phyloP scores from a whole-genome alignment of 768 basidiomycete genomes.

The Lentinula sp. region DNA sequence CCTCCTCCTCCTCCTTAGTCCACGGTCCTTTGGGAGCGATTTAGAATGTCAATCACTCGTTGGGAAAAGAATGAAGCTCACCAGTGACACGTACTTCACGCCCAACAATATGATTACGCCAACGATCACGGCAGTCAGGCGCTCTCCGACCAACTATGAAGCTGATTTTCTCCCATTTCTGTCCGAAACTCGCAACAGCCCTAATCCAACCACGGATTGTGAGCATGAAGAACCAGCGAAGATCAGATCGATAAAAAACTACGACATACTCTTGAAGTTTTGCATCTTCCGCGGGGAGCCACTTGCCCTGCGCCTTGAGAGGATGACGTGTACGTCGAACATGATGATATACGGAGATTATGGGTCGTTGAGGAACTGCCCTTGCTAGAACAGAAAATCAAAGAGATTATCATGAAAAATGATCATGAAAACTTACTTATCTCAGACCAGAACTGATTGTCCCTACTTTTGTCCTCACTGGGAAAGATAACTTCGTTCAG shows the following conservation, averaged over 20 bases:
- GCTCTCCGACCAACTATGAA: slow-evolving; percentile 66
- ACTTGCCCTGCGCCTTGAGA: slow-evolving; percentile 61
- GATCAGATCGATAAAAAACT: neutral
- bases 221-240: neutral
- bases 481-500: slow-evolving; percentile 64
- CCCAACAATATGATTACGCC: slow-evolving; percentile 75
- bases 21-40: slow-evolving; percentile 43
- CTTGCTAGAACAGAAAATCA: slow-evolving; percentile 37
- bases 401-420: slow-evolving; percentile 7
- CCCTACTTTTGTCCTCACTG: slow-evolving; percentile 52
- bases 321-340: slow-evolving; percentile 69
- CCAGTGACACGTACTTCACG: slow-evolving; percentile 59
- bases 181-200: slow-evolving; percentile 63
- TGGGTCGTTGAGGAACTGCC: slow-evolving; percentile 69
- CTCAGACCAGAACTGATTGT: slow-evolving; percentile 73
- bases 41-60: neutral
- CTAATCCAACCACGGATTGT: slow-evolving; percentile 28
- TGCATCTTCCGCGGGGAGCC: slow-evolving; percentile 63
- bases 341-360: slow-evolving; percentile 82
- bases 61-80: slow-evolving; percentile 16
- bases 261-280: slow-evolving; percentile 51
- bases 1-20: slow-evolving; percentile 76
- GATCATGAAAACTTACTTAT: slow-evolving; percentile 47
- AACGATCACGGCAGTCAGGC: slow-evolving; percentile 79
- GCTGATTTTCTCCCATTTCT: slow-evolving; percentile 79